phyloP scores from a whole-genome alignment of 2,329 filamentous ascomycete species.

The Colletotrichum tamarilloi region DNA sequence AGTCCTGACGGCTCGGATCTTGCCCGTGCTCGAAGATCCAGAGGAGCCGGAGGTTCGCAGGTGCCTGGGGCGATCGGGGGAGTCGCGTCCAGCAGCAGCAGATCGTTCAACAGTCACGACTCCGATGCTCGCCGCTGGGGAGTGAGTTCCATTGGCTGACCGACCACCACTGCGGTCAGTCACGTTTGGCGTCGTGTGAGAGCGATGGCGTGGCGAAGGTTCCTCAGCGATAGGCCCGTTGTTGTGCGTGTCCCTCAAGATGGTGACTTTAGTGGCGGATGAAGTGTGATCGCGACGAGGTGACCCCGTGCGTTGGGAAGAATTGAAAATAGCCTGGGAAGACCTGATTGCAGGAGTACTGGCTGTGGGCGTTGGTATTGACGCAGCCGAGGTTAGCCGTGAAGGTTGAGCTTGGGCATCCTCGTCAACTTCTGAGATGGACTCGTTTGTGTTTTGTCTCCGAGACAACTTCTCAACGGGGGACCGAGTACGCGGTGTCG shows the following conservation, averaged over 20 bases:
- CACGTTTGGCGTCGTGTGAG: conserved; percentile 16
- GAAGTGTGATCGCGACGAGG: conserved; percentile 37
- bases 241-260: conserved; percentile 45
- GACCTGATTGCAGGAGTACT: conserved; percentile 24
- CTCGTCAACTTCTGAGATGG: conserved; percentile 59
- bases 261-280: conserved; percentile 48
- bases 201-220: conserved; percentile 46
- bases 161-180: conserved; percentile 38
- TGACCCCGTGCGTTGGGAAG: conserved; percentile 34
- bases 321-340: conserved; percentile 38
- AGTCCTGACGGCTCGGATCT: conserved; percentile 63
- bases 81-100: conserved; percentile 25
- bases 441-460: conserved; percentile 41
- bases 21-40: conserved; percentile 60
- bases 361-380: conserved; percentile 18
- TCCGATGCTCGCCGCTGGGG: conserved; percentile 46
- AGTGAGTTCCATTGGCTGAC: conserved; percentile 12
- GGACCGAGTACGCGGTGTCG: conserved; percentile 43
- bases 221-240: conserved; percentile 48
- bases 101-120: conserved; percentile 52
- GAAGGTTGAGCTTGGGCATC: conserved; percentile 38
- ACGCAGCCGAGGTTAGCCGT: conserved; percentile 11
- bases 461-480: conserved; percentile 46
- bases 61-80: conserved; percentile 43
- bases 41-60: conserved; percentile 63